Percentiles rank a stretch among this genome's conserved stretches.
Evolutionary conservation across 2,329 filamentous ascomycete genomes (phyloP).

Genomic region (Trichoderma lentiforme): DNA sequence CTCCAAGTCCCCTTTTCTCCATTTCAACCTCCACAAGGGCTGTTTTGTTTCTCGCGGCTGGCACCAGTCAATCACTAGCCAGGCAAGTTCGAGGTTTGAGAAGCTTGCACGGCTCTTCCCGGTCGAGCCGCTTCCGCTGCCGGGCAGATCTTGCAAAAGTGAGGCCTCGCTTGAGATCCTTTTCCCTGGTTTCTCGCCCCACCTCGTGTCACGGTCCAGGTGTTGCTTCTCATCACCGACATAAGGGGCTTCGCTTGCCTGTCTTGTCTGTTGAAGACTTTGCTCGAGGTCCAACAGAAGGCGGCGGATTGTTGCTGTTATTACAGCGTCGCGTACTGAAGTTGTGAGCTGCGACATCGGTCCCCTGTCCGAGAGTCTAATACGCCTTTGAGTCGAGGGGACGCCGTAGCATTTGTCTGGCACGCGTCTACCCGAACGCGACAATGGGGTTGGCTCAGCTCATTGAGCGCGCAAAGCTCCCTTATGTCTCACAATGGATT

Average conservation of each 20-base stretch:
- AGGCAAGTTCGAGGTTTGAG: neutral
- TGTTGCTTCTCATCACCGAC: neutral
- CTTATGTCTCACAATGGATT: conserved; percentile 34
- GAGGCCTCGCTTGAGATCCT: neutral
- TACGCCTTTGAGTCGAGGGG: neutral
- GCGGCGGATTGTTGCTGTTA: neutral
- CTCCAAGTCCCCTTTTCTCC: conserved; percentile 6
- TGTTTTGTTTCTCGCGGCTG: neutral
- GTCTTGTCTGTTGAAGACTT: neutral
- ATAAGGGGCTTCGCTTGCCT: neutral
- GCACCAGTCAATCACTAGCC: neutral
- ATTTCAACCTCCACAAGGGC: conserved; percentile 8
- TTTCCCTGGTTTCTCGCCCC: neutral
- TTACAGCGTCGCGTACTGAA: neutral
- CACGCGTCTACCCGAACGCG: neutral
- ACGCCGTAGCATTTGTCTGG: neutral
- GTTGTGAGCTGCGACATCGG: neutral
- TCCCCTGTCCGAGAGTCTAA: neutral
- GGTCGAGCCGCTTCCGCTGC: conserved; percentile 1
- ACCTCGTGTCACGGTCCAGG: neutral
- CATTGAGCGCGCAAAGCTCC: conserved; percentile 28
- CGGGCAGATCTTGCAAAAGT: neutral
- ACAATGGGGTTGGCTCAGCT: conserved; percentile 19
- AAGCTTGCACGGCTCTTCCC: conserved; percentile 1
- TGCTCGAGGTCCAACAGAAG: neutral